Percentiles rank a stretch among this genome's conserved stretches.
These are phyloP conservation scores for Raphanus sativus DNA, from an alignment of 345 rosid genomes.

Conservation along the genomic window DNA sequence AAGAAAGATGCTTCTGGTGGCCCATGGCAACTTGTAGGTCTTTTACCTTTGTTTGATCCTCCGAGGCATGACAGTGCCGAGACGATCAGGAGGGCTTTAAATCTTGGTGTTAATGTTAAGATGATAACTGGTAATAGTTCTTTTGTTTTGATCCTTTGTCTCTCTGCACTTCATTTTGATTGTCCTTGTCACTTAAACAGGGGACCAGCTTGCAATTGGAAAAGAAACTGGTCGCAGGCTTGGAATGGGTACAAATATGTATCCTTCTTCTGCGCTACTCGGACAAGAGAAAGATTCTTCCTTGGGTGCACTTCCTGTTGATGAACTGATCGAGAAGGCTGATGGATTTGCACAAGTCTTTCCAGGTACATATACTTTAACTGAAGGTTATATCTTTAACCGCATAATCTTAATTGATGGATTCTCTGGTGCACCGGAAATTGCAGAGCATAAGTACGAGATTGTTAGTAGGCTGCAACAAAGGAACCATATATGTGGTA, in stretches of 20 bases:
- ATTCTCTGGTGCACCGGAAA: neutral
- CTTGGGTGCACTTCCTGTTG: constrained; percentile 74
- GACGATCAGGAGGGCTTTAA: constrained; percentile 86
- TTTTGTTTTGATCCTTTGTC: neutral
- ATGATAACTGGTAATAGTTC: constrained; percentile 74
- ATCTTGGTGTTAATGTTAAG: constrained; percentile 89
- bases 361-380: constrained; percentile 52
- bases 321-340: constrained; percentile 90
- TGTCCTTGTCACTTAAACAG: constrained; percentile 33
- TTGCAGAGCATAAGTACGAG: constrained; percentile 84
- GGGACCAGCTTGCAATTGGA: constrained; percentile 92
- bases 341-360: constrained; percentile 97
- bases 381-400: neutral
- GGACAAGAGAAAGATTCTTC: constrained; percentile 84
- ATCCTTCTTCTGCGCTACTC: constrained; percentile 83
- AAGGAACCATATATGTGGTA: constrained; percentile 89
- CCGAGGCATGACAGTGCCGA: constrained; percentile 98
- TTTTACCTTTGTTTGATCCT: constrained; percentile 90
- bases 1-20: constrained; percentile 71
- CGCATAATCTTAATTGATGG: neutral
- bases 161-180: neutral
- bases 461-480: constrained; percentile 82
- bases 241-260: constrained; percentile 98
- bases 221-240: constrained; percentile 97
- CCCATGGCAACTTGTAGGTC: constrained; percentile 83